phyloP scores from a whole-genome alignment of 129 eudicot genomes.

The Tagetes erecta region DNA sequence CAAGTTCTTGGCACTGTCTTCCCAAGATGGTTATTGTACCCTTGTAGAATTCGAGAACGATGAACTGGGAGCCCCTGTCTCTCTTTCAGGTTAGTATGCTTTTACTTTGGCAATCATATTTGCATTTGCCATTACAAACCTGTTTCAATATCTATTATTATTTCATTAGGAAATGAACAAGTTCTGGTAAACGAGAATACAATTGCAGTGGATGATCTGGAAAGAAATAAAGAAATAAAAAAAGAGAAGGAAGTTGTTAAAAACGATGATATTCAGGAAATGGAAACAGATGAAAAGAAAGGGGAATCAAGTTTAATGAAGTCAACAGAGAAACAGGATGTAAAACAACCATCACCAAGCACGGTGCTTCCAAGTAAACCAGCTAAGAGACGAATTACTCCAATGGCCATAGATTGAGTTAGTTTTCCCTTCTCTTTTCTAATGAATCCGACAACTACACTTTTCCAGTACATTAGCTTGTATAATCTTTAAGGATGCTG shows the following conservation, averaged over 20 bases:
- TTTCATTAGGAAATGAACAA: conserved; percentile 37
- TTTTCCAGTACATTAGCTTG: not conserved
- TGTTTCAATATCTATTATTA: not conserved
- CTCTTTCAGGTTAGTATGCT: conserved; percentile 53
- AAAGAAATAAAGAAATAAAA: conserved; percentile 23
- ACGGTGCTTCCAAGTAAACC: conserved; percentile 51
- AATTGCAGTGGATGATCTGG: conserved; percentile 26
- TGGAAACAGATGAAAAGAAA: conserved; percentile 36
- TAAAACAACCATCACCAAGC: conserved; percentile 36
- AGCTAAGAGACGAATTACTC: conserved; percentile 86
- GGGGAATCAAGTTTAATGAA: conserved; percentile 16
- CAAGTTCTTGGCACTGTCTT: conserved; percentile 75
- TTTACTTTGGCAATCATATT: not conserved
- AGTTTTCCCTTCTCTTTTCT: not conserved
- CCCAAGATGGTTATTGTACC: conserved; percentile 95
- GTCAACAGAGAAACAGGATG: conserved; percentile 33
- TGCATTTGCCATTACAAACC: not conserved
- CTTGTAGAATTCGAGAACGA: conserved; percentile 78
- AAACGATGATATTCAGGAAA: conserved; percentile 26
- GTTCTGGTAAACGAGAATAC: conserved; percentile 25
- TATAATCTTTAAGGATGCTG: conserved; percentile 7
- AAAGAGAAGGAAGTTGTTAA: conserved; percentile 17
- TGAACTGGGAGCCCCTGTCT: conserved; percentile 69
- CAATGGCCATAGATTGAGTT: conserved; percentile 78
- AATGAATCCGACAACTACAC: not conserved